These are phyloP conservation scores for Echinochloa phyllopogon DNA, from an alignment of 176 grass and related monocot genomes.

Conservation along the genomic window DNA sequence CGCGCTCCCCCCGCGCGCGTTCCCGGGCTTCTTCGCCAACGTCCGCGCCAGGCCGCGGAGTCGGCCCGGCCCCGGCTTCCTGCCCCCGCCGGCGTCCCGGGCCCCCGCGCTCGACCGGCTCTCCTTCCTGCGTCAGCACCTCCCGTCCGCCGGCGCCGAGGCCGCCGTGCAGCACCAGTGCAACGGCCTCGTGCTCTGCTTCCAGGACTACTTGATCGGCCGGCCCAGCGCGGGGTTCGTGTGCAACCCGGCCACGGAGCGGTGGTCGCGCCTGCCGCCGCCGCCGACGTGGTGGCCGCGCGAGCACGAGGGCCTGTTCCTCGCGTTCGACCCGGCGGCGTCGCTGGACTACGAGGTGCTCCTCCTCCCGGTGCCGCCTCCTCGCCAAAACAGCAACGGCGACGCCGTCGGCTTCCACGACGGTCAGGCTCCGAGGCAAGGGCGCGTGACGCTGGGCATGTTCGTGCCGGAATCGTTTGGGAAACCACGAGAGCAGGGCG, in stretches of 20 bases:
- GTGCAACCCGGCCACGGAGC: slow-evolving; percentile 34
- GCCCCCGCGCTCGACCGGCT: neutral
- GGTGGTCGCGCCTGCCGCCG: slow-evolving; percentile 11
- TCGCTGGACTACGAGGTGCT: slow-evolving; percentile 20
- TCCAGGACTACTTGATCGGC: neutral
- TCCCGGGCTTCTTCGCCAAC: slow-evolving; percentile 26
- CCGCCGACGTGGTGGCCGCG: slow-evolving; percentile 23
- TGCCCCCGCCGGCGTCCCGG: neutral
- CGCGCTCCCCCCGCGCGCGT: neutral
- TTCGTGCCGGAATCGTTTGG: neutral
- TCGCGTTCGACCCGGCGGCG: slow-evolving; percentile 14
- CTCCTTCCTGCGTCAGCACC: slow-evolving; percentile 19
- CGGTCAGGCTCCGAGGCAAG: neutral
- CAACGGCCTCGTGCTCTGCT: slow-evolving; percentile 36
- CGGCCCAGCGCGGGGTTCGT: neutral
- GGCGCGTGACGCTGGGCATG: slow-evolving; percentile 20
- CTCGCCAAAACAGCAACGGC: neutral
- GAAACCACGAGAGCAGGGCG: neutral
- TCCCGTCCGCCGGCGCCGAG: neutral
- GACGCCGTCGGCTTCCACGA: neutral
- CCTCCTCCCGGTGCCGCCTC: slow-evolving; percentile 4
- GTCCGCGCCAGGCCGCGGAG: neutral
- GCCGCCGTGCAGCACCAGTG: slow-evolving; percentile 7
- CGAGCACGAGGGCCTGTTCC: neutral
- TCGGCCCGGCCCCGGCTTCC: neutral